Evolutionary conservation across 768 basidiomycete species (phyloP).

Genomic region (Serendipita sp.): DNA sequence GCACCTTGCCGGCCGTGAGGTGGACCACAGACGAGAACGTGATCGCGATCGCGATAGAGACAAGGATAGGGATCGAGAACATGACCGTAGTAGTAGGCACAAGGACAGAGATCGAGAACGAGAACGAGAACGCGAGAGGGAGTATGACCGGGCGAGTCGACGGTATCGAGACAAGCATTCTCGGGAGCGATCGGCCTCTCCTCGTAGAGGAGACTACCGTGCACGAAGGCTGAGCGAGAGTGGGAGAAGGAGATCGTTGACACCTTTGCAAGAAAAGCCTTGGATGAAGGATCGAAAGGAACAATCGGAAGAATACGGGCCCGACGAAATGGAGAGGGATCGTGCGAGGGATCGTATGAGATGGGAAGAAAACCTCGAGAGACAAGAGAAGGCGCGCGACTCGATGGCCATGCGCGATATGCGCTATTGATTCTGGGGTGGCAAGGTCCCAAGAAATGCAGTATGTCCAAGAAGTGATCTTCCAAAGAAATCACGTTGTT

Average conservation of each 20-base stretch:
- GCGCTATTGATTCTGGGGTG: too few relatives aligned
- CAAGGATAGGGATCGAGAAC: background rate
- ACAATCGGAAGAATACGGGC: conserved; percentile 21
- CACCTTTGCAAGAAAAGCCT: conserved; percentile 12
- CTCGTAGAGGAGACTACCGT: conserved; percentile 15
- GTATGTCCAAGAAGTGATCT: too few relatives aligned
- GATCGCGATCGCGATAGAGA: conserved; percentile 6
- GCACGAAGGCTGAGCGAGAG: conserved; percentile 11
- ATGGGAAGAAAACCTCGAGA: conserved; percentile 30
- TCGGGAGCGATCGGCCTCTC: conserved; percentile 15
- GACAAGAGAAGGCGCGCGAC: background rate
- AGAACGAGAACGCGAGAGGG: background rate
- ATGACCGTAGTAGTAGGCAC: background rate
- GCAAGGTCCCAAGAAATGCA: too few relatives aligned
- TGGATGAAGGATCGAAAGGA: conserved; percentile 19
- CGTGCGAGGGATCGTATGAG: conserved; percentile 33
- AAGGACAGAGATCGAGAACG: conserved; percentile 4
- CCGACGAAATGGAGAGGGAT: conserved; percentile 22
- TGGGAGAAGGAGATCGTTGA: conserved; percentile 22
- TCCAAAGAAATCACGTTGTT: too few relatives aligned
- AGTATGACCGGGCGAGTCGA: background rate
- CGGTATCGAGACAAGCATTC: background rate
- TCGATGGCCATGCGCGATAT: background rate
- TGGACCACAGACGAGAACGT: background rate
- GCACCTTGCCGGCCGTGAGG: background rate